These are phyloP conservation scores for Zymoseptoria pseudotritici DNA, from an alignment of 2,329 filamentous ascomycete species.

Conservation along the genomic window DNA sequence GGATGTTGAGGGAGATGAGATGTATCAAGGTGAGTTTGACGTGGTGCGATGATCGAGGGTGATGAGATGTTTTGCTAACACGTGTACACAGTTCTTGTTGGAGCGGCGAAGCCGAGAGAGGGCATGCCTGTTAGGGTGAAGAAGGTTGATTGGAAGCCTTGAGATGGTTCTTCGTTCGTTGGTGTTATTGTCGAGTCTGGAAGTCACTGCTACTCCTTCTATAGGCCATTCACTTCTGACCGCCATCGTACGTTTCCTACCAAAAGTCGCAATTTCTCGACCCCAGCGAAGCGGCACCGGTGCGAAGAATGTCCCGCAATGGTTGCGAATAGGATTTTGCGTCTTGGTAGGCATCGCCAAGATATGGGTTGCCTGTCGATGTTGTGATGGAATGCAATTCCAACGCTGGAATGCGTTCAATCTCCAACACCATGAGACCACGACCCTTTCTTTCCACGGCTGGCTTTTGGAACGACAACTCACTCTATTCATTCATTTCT, in stretches of 20 bases:
- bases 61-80: neutral
- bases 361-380: neutral
- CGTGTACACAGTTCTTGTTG: constrained; percentile 11
- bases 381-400: neutral
- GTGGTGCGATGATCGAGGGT: neutral
- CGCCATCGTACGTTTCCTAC: too few species aligned
- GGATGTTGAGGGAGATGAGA: constrained; percentile 21
- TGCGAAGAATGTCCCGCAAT: too few species aligned
- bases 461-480: neutral
- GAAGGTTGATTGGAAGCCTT: constrained; percentile 8
- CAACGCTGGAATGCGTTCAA: neutral
- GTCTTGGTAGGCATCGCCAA: neutral
- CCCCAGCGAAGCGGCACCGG: too few species aligned
- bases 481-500: neutral
- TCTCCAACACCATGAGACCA: neutral
- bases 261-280: too few species aligned
- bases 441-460: neutral
- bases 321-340: too few species aligned
- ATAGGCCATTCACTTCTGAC: too few species aligned
- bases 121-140: constrained; percentile 23
- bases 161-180: neutral
- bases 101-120: constrained; percentile 25
- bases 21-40: constrained; percentile 17
- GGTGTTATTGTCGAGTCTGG: neutral
- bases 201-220: neutral